These are phyloP conservation scores for Wickerhamomyces pijperi DNA, from an alignment of 805 yeast genomes.

Conservation along the genomic window DNA sequence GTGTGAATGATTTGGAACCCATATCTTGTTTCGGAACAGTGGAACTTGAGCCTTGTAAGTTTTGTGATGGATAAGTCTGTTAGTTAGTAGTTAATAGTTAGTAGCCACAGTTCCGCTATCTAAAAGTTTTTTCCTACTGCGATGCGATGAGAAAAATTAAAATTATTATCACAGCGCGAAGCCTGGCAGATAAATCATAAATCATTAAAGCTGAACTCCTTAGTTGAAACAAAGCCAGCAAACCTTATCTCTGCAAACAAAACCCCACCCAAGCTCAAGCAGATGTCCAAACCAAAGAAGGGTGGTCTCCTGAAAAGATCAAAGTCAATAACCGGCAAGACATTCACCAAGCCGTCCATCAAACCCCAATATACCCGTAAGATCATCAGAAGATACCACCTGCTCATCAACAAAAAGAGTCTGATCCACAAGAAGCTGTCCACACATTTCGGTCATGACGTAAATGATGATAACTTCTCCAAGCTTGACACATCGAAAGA, in stretches of 20 bases:
- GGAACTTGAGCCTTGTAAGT: too few relatives aligned
- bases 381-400: constrained; percentile 70
- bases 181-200: too few relatives aligned
- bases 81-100: too few relatives aligned
- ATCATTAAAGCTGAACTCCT: too few relatives aligned
- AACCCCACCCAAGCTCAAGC: too few relatives aligned
- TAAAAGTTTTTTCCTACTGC: too few relatives aligned
- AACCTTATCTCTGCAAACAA: too few relatives aligned
- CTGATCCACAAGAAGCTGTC: constrained; percentile 26
- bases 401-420: constrained; percentile 46
- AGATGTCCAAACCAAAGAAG: not conserved
- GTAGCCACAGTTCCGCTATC: too few relatives aligned
- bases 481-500: constrained; percentile 4
- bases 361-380: constrained; percentile 67
- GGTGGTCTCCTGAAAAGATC: constrained; percentile 10
- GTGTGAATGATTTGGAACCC: constrained; percentile 1
- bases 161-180: too few relatives aligned
- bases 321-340: constrained; percentile 20
- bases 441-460: constrained; percentile 8
- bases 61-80: too few relatives aligned
- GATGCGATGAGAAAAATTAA: too few relatives aligned
- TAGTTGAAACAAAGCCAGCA: too few relatives aligned
- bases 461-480: constrained; percentile 17
- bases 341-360: constrained; percentile 31
- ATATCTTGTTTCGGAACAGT: not conserved